Percentiles rank a stretch among this genome's conserved stretches.
phyloP scores from a whole-genome alignment of 768 basidiomycete genomes.

The Tricholoma matsutake region DNA sequence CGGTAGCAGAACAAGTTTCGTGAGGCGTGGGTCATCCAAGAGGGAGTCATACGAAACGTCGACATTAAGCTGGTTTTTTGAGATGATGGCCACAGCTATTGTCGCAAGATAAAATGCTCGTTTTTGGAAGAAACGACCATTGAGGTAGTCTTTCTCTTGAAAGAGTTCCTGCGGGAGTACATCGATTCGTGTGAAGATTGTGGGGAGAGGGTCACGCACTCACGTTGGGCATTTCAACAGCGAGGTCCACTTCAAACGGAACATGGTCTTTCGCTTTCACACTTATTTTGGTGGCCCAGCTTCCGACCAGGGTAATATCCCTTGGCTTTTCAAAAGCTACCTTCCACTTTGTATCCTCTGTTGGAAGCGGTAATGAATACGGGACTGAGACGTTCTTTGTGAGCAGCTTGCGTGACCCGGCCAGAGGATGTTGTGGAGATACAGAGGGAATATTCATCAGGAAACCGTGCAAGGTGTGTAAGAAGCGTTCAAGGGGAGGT shows the following conservation, averaged over 20 bases:
- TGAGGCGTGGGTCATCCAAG: slow-evolving; percentile 59
- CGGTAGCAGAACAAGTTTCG: slow-evolving; percentile 60
- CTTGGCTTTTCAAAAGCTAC: slow-evolving; percentile 76
- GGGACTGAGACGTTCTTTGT: slow-evolving; percentile 61
- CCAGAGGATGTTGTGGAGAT: slow-evolving; percentile 60
- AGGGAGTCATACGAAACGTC: slow-evolving; percentile 61
- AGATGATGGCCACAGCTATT: slow-evolving; percentile 55
- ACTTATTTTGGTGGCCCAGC: slow-evolving; percentile 77
- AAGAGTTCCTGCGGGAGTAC: slow-evolving; percentile 59
- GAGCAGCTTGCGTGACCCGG: slow-evolving; percentile 53
- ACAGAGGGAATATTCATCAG: slow-evolving; percentile 58
- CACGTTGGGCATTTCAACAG: slow-evolving; percentile 85
- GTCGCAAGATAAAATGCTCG: slow-evolving; percentile 85
- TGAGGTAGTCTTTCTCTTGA: slow-evolving; percentile 92
- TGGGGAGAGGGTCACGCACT: slow-evolving; percentile 21
- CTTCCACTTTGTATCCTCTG: slow-evolving; percentile 85
- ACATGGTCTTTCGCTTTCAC: slow-evolving; percentile 68
- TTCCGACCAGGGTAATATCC: slow-evolving; percentile 78
- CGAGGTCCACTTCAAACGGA: slow-evolving; percentile 73
- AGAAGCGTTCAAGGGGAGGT: slow-evolving; percentile 63
- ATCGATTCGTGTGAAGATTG: slow-evolving; percentile 12
- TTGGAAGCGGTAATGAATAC: slow-evolving; percentile 65
- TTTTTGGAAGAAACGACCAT: slow-evolving; percentile 90
- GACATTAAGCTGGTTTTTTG: slow-evolving; percentile 46
- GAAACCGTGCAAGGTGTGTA: slow-evolving; percentile 64